Base-by-base conservation (phyloP, 192 early-diverging fungal species). In the Gonapodya sp. region DNA sequence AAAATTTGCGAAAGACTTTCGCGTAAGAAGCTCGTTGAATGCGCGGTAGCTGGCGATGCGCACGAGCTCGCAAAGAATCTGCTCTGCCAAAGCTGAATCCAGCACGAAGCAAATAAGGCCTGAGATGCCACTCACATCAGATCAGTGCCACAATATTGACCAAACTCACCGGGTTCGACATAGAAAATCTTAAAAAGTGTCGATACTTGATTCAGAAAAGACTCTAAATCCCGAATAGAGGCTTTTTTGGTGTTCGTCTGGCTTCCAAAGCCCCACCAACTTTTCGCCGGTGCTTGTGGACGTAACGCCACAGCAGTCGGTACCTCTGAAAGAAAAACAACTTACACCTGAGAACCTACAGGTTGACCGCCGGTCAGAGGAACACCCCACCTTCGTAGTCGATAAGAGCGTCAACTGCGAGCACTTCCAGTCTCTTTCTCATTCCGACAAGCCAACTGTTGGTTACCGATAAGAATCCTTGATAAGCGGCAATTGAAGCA, bases 131-230 rank as follows among this genome's bases (percentile, higher is more conserved):
- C 24, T 64, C n/a, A n/a, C n/a, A n/a, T n/a, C n/a, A n/a, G n/a
- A n/a, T n/a, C 46, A 64, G 46, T 64, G 46, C 24, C 24, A 64
- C 8, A 16, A 16, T 64, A 24, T 8, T 64, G 8, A 24, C 24
- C 8, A 64, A 24, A 77, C 75, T 34, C 75, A 77, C 75, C 34
- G 37, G 91, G 92, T 82, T 98, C 96, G 81, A 98, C 93, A 87
- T 94, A 98, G 84, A 98, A 99, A 87, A 95, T 98, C 83, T 95
- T 94, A 95, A 98, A 95, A 0, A 94, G 94, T 83, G 94, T 93
- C 89, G 92, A 94, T 73, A 98, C 91, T 87, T 96, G 96, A 87
- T 93, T 95, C 82, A 99, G 90, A 82, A 97, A 94, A 87, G 95
- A 93, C 34, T 97, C 86, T 14, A 99, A 86, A 80, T 99, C 95